Base-by-base conservation (phyloP, 1,139 yeast species). In the Sugiyamaella neomexicana region DNA sequence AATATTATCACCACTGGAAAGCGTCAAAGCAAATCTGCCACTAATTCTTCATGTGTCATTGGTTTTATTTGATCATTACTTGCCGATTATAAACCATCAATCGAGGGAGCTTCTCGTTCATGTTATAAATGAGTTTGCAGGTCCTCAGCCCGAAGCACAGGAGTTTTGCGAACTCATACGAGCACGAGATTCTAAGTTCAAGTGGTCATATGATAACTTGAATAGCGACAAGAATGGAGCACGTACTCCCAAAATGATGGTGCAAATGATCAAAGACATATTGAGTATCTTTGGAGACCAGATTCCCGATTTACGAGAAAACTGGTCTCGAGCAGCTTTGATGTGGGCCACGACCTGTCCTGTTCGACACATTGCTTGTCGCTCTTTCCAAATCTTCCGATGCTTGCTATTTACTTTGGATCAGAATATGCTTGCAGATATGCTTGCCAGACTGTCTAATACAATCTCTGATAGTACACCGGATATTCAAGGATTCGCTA, bases 281-380 rank as follows among this genome's bases (percentile, higher is more conserved):
- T 67, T 90, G 39, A 80, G 78, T 29, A 77, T 87, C 1, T 82
- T 90, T 64, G 67, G 78, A 2, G 75, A 75, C 0, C 62, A 71
- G 0, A 69, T 72, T 7, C 82, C 84, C 1, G 77, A 76, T 2
- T 73, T 91, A 27, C 95, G 86, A 64, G 80, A 80, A 50, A 86
- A 85, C 53, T 89, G 99, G 99, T 86, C 96, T 51, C 75, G 86
- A 47, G 83, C 82, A 1, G 89, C 98, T 0, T 75, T 95, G 46
- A 78, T 79, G 38, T 95, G 99, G 99, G 98, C 99, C 0, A 93
- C 99, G 0, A 85, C 97, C 1, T 93, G 99, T 73, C 96, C 98
- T 1, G 99, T 93, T 0, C 80, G 98, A 64, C 99, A 95, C 68
- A 82, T 93, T 65, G 99, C 99, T 0, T 93, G 99, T 64, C 80